phyloP scores from a whole-genome alignment of 352 stramenopile genomes.

The Porosira glacialis region DNA sequence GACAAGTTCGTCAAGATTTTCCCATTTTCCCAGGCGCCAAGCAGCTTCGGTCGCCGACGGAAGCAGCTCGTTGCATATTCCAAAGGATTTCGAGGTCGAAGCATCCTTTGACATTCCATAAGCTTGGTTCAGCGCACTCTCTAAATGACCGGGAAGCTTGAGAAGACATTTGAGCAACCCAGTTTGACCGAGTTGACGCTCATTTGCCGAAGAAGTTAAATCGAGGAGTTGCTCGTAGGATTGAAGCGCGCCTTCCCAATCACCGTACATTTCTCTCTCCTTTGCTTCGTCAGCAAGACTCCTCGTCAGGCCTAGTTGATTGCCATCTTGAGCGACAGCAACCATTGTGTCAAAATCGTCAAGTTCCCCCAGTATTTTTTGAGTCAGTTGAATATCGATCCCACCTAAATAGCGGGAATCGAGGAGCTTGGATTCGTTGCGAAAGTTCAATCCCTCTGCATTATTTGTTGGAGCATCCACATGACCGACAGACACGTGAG shows the following conservation, averaged over 20 bases:
- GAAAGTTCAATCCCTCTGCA: slow-evolving; percentile 6
- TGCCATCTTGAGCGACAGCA: slow-evolving; percentile 56
- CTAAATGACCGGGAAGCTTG: slow-evolving; percentile 78
- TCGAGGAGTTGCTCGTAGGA: slow-evolving; percentile 79
- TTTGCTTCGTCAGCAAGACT: slow-evolving; percentile 39
- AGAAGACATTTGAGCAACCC: slow-evolving; percentile 70
- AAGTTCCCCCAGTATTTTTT: slow-evolving; percentile 65
- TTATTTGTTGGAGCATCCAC: slow-evolving; percentile 14
- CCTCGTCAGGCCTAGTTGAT: slow-evolving; percentile 33
- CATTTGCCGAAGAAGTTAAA: slow-evolving; percentile 5
- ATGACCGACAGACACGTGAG: slow-evolving; percentile 10
- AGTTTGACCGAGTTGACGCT: slow-evolving; percentile 30
- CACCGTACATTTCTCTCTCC: slow-evolving; percentile 65
- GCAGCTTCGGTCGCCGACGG: slow-evolving; percentile 71
- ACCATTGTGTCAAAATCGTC: slow-evolving; percentile 81
- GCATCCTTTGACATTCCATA: slow-evolving; percentile 55
- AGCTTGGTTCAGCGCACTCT: slow-evolving; percentile 80
- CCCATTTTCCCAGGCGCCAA: slow-evolving; percentile 80
- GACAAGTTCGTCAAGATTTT: slow-evolving; percentile 66
- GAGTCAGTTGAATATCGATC: slow-evolving; percentile 60
- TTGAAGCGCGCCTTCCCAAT: slow-evolving; percentile 75
- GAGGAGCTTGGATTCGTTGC: slow-evolving; percentile 43
- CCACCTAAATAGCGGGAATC: slow-evolving; percentile 33
- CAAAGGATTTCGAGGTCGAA: slow-evolving; percentile 4
- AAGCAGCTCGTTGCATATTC: slow-evolving; percentile 34